Evolutionary conservation across 805 yeast genomes (phyloP).

Genomic region (Starmerella sp.): DNA sequence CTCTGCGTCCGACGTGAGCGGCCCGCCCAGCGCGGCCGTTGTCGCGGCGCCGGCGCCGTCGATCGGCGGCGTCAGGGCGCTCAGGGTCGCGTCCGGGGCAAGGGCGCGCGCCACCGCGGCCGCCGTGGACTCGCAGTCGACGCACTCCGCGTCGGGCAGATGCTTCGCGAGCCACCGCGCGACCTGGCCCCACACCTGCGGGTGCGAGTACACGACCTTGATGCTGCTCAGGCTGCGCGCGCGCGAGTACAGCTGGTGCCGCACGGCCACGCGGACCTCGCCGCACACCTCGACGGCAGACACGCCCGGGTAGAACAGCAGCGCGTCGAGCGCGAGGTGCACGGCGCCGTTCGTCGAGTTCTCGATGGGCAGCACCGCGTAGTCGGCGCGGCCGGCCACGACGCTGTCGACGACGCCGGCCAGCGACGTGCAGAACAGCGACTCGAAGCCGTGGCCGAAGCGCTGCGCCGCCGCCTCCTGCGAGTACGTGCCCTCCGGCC

Average conservation of each 20-base stretch:
- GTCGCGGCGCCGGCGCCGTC: slow-evolving; percentile 51
- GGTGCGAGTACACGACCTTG: slow-evolving; percentile 68
- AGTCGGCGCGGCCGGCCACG: slow-evolving; percentile 40
- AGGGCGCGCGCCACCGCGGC: slow-evolving; percentile 64
- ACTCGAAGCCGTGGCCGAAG: slow-evolving; percentile 16
- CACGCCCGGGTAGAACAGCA: slow-evolving; percentile 32
- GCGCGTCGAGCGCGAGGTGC: slow-evolving; percentile 67
- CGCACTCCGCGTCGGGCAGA: slow-evolving; percentile 33
- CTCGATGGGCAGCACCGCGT: slow-evolving; percentile 78
- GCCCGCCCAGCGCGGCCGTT: slow-evolving; percentile 59
- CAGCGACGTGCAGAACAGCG: slow-evolving; percentile 23
- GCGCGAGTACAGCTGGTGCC: slow-evolving; percentile 57
- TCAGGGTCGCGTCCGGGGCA: not conserved
- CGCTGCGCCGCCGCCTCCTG: slow-evolving; percentile 49
- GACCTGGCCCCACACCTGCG: slow-evolving; percentile 97
- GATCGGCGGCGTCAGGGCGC: not conserved
- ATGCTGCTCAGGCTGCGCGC: slow-evolving; percentile 35
- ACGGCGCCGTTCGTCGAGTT: slow-evolving; percentile 95
- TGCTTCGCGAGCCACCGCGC: slow-evolving; percentile 39
- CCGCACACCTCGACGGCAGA: slow-evolving; percentile 46
- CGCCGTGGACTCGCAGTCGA: slow-evolving; percentile 73
- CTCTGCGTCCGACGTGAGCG: slow-evolving; percentile 46
- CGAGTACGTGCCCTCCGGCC: slow-evolving; percentile 88
- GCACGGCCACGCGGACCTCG: slow-evolving; percentile 73
- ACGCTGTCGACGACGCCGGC: slow-evolving; percentile 53